Conservation (phyloP, 2,329 filamentous ascomycete species). For the Furcasterigmium sp. region DNA sequence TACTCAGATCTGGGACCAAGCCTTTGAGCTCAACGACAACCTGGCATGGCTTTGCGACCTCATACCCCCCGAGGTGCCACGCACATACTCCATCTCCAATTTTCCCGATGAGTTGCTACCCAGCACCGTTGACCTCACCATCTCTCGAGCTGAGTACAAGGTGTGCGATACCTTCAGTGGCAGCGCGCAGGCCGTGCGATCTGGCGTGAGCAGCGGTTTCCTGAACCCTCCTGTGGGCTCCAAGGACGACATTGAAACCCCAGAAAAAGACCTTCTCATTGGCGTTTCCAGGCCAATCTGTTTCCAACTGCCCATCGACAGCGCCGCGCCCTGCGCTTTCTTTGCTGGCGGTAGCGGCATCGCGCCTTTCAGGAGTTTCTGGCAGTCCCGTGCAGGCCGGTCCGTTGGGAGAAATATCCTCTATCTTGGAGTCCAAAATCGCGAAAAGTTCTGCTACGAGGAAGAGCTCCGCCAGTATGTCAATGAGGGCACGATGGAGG, state of each 20-base stretch:
- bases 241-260: slow-evolving; percentile 29
- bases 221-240: slow-evolving; percentile 41
- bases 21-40: slow-evolving; percentile 36
- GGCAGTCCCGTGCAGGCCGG: slow-evolving; percentile 38
- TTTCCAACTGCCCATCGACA: slow-evolving; percentile 46
- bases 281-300: slow-evolving; percentile 45
- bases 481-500: slow-evolving; percentile 42
- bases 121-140: slow-evolving; percentile 42
- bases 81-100: slow-evolving; percentile 49
- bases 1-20: slow-evolving; percentile 42
- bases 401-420: slow-evolving; percentile 40
- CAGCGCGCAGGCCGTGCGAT: slow-evolving; percentile 23
- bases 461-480: slow-evolving; percentile 40
- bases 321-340: slow-evolving; percentile 43
- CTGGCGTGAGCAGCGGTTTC: slow-evolving; percentile 48
- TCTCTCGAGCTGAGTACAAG: slow-evolving; percentile 46
- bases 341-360: slow-evolving; percentile 51
- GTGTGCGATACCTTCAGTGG: slow-evolving; percentile 35
- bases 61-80: slow-evolving; percentile 42
- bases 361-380: slow-evolving; percentile 48
- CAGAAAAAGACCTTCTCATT: slow-evolving; percentile 43
- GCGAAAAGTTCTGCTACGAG: slow-evolving; percentile 47
- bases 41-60: slow-evolving; percentile 41
- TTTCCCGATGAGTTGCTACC: slow-evolving; percentile 44
- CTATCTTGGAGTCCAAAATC: slow-evolving; percentile 46